A percentile compares a stretch with the other conserved stretches of the same genome.
phyloP scores from a whole-genome alignment of 306 rosid genomes.

The Alnus rubra region DNA sequence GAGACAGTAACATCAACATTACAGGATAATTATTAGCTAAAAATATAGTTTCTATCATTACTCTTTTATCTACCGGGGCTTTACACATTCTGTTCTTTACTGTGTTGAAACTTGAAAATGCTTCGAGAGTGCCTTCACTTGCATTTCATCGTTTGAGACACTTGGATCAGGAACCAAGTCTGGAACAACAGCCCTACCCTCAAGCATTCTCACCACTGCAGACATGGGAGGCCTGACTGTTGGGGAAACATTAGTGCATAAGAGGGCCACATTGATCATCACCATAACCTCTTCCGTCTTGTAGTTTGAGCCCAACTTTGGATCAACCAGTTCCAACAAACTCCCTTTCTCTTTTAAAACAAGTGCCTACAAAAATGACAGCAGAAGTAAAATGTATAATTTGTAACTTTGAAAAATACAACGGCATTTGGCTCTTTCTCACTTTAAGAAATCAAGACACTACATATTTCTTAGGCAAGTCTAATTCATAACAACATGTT shows the following conservation, averaged over 20 bases:
- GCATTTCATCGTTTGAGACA: constrained; percentile 18
- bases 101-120: constrained; percentile 26
- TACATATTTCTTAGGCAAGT: neutral
- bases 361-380: constrained; percentile 33
- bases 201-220: constrained; percentile 49
- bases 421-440: too few relatives aligned
- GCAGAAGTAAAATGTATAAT: neutral
- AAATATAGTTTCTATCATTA: too few relatives aligned
- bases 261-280: constrained; percentile 40
- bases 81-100: neutral
- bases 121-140: constrained; percentile 14
- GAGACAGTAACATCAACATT: too few relatives aligned
- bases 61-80: neutral
- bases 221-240: constrained; percentile 49
- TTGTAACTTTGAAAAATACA: too few relatives aligned
- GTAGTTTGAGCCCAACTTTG: constrained; percentile 34
- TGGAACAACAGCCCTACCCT: constrained; percentile 29
- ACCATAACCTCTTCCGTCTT: constrained; percentile 29
- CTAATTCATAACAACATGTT: neutral
- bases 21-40: too few relatives aligned
- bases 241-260: constrained; percentile 35
- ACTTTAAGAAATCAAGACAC: too few relatives aligned
- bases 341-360: constrained; percentile 23
- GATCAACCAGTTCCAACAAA: constrained; percentile 46
- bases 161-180: constrained; percentile 20